Base-by-base conservation (phyloP, 352 stramenopile species). In the Phytopythium kandeliae region DNA sequence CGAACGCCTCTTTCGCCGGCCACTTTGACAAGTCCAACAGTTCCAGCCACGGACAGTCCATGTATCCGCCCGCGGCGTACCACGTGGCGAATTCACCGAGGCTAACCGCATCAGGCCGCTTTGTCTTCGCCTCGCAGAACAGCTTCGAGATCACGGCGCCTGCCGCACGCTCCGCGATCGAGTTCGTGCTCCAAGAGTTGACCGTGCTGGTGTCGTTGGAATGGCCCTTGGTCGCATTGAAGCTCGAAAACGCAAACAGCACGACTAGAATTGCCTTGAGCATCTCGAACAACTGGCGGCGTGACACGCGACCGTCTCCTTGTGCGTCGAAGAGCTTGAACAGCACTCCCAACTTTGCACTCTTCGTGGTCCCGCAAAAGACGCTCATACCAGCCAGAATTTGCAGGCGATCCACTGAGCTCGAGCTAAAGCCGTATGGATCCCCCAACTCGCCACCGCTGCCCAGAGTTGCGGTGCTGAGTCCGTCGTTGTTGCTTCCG, bases 1-100 rank as follows among this genome's bases (percentile, higher is more conserved):
- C 83, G 24, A 95, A 92, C 1, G 84, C 84, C 59, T 92, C 78
- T 26, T 92, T 92, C 4, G 85, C 82, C 12, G 85, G 85, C 93
- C 95, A 98, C 63, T 99, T 99, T 0, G 80, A 85, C 51, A 99
- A 57, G 63, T 98, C 92, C 12, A 99, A 58, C 11, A 99, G 63
- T 60, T 99, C 96, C 9, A 99, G 62, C 96, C 96, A 99, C 13
- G 92, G 87, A 54, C 95, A 98, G 40, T 93, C 89, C 61, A 96
- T 88, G 61, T 98, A 97, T 7, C 95, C 95, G 31, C 88, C 88
- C 26, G 85, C 81, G 0, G 92, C 96, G 56, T 99, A 99, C 96
- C 96, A 99, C 12, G 94, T 80, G 6, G 93, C 95, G 74, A 99
- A 99, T 51, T 98, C 89, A 35, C 93, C 77, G 44, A 98, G 95